Evolutionary conservation across 1,284 basidiomycete genomes (phyloP).

Genomic region (Grifola frondosa): DNA sequence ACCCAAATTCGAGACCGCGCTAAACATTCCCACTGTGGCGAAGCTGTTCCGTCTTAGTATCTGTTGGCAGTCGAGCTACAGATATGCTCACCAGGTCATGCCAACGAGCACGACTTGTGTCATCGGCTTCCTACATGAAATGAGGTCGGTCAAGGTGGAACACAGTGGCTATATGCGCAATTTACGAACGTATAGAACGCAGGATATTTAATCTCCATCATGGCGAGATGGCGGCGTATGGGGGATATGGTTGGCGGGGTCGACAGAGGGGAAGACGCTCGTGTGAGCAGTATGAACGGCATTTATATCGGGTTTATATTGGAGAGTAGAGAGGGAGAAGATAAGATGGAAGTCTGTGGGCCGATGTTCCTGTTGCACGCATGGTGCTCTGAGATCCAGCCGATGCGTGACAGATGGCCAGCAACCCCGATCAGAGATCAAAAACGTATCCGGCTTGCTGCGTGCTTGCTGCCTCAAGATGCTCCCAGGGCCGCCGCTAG

Average conservation of each 20-base stretch:
- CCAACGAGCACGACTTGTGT: slow-evolving; percentile 43
- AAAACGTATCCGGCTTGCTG: slow-evolving; percentile 1
- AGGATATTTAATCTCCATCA: slow-evolving; percentile 27
- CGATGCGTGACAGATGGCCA: slow-evolving; percentile 14
- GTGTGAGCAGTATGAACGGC: background rate
- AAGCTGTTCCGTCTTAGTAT: too few species aligned
- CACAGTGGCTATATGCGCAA: background rate
- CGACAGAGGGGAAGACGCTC: slow-evolving; percentile 14
- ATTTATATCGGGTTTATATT: slow-evolving; percentile 15
- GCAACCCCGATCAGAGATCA: background rate
- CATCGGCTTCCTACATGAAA: slow-evolving; percentile 33
- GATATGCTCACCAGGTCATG: slow-evolving; percentile 38
- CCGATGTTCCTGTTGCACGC: slow-evolving; percentile 9
- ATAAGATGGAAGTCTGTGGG: slow-evolving; percentile 19
- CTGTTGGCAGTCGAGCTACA: too few species aligned
- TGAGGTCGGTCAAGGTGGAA: background rate
- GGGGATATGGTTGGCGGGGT: background rate
- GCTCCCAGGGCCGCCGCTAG: background rate
- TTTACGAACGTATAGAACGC: slow-evolving; percentile 31
- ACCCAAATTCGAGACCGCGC: slow-evolving; percentile 46
- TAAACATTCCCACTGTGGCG: slow-evolving; percentile 51
- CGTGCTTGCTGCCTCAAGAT: background rate
- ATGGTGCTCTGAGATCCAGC: slow-evolving; percentile 12
- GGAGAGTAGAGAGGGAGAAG: slow-evolving; percentile 3
- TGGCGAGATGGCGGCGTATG: slow-evolving; percentile 7